Base-by-base conservation (phyloP, 2,329 filamentous ascomycete genomes). In the Macroventuria anomochaeta region DNA sequence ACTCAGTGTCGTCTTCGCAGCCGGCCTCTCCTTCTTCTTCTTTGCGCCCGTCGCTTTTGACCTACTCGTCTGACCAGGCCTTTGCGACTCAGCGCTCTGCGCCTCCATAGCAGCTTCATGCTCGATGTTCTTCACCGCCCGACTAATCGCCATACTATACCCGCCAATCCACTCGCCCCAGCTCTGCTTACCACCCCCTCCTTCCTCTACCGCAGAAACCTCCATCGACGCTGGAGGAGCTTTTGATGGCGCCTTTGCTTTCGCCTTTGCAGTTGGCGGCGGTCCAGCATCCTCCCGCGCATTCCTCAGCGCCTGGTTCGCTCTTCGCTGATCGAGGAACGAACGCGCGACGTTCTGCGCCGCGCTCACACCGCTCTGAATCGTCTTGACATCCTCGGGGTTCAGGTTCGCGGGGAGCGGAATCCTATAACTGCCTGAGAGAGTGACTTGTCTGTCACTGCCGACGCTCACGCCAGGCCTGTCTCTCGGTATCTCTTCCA, bases 111-210 rank as follows among this genome's bases (percentile, higher is more conserved):
- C 70, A 33, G 69, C 71, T 39, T 75, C 72, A 17, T 71, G 67
- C 51, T 74, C 71, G 31, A 74, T 72, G 42, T 59, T 75, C 42
- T 68, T 71, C 8, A 75, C 69, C n/a, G 68, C 71, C 33, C 68
- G 47, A 15, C 66, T 65, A 38, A 75, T 72, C 8, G 71, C 70
- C 54, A 75, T 57, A 41, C 71, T 74, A 46, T 75, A 75, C 13
- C 71, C 72, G 0, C 72, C 72, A 43, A 75, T 72, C 71, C 71
- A 75, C 43, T 75, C 72, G 7, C 68, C 57, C 72, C 72, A 75
- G 28, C 66, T 67, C 59, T 71, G 60, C 43, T 68, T 67, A 0
- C 62, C 62, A 0, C 49, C 59, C 3, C 44, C 57, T 20, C 4
- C 2, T n/a, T n/a, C n/a, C n/a, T n/a, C n/a, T n/a, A n/a, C n/a